phyloP scores from a whole-genome alignment of 805 yeast genomes.

The Wickerhamiella vanderwaltii region DNA sequence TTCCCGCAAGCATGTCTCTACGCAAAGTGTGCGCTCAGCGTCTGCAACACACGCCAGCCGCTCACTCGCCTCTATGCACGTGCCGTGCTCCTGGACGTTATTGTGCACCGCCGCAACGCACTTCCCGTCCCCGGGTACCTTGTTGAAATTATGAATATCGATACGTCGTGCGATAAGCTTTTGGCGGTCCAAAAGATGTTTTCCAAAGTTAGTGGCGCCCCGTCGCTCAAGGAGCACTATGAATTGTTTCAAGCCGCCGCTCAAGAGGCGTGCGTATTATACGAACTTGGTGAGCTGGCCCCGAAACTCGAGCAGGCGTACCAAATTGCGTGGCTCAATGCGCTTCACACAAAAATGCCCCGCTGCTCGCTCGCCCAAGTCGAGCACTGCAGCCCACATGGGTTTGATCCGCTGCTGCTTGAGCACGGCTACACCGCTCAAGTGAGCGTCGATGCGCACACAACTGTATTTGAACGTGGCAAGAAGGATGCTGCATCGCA shows the following conservation, averaged over 20 bases:
- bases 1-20: conserved; percentile 1
- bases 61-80: neutral
- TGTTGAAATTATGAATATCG: neutral
- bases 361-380: neutral
- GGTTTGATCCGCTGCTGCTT: neutral
- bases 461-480: neutral
- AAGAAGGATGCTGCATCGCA: neutral
- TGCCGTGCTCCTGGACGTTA: neutral
- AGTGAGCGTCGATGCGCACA: neutral
- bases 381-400: neutral
- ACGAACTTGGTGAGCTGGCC: neutral
- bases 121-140: neutral
- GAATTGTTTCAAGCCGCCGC: neutral
- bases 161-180: neutral
- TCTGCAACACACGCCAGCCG: conserved; percentile 1
- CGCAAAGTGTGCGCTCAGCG: conserved; percentile 6
- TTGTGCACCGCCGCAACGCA: neutral
- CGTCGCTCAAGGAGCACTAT: neutral
- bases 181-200: neutral
- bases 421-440: conserved; percentile 2
- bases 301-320: neutral
- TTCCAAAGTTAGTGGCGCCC: neutral
- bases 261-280: neutral
- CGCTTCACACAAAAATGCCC: conserved; percentile 6
- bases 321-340: conserved; percentile 7